Evolutionary conservation across 495 filamentous ascomycete species (phyloP), one percentile per base, ranked within the genome.

Genomic region (Neurospora sp.): DNA sequence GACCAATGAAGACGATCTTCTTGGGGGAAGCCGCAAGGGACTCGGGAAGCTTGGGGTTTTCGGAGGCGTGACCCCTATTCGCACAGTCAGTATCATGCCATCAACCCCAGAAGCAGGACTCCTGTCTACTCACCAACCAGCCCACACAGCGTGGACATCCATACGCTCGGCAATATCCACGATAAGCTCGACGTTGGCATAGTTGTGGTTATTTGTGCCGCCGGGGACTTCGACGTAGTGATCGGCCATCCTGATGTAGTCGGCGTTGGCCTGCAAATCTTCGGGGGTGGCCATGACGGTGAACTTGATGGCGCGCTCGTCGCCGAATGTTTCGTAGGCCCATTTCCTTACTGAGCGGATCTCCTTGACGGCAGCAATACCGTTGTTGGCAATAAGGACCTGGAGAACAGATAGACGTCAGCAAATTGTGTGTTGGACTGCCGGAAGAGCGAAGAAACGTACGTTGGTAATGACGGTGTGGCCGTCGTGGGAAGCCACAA

Each of bases 201-300:
- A 99, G 85, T 99, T 99, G 90, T 99, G 98, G 87, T 99, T 99
- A 85, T 99, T 99, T 66, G 96, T 99, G 78, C 96, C 96, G 77
- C 96, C 96, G n/a, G 96, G 96, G 69, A 96, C 94, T 85, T 99
- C 96, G 74, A 98, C 96, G 81, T 99, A 99, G 88, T 97, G 93
- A 82, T 99, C 96, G 2, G 96, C 96, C 96, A 99, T 97, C 76
- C 96, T 89, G 81, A 99, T 99, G 82, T 99, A 99, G 84, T 99
- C 96, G 70, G 96, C 96, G 82, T 99, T 99, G 74, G 95, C 96
- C 79, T 90, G 88, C 77, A 99, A 84, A 92, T 99, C 96, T 84
- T 99, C 96, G n/a, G 96, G 96, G 59, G 96, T 99, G 75, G 96
- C 96, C 96, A 99, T 99, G 75, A 98, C 96, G 71, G 96, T 98